These are phyloP conservation scores for Barnettozyma californica DNA, from an alignment of 805 yeast genomes.

Conservation along the genomic window DNA sequence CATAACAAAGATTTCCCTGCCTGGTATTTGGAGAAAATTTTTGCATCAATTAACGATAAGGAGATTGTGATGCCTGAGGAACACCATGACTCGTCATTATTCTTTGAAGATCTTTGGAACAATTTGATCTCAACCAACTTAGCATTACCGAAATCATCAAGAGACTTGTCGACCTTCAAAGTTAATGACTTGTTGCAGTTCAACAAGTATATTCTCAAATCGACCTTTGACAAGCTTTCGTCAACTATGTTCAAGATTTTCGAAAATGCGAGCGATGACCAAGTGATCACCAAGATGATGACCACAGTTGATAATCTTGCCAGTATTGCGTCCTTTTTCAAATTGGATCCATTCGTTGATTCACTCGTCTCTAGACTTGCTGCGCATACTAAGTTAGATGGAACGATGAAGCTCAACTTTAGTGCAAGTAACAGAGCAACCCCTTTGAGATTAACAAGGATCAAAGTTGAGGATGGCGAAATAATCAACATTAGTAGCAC, in stretches of 20 bases:
- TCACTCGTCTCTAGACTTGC: slow-evolving; percentile 61
- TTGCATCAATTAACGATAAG: slow-evolving; percentile 69
- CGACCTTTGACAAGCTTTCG: slow-evolving; percentile 58
- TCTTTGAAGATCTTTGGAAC: slow-evolving; percentile 89
- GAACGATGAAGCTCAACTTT: slow-evolving; percentile 18
- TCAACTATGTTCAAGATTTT: slow-evolving; percentile 73
- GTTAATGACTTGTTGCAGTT: slow-evolving; percentile 42
- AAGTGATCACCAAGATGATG: slow-evolving; percentile 79
- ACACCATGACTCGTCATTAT: slow-evolving; percentile 85
- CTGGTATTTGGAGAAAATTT: slow-evolving; percentile 81
- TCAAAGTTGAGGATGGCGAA: slow-evolving; percentile 25
- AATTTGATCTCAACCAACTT: slow-evolving; percentile 46
- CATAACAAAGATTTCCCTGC: slow-evolving; percentile 73
- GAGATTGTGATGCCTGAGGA: slow-evolving; percentile 98
- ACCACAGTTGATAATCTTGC: slow-evolving; percentile 85
- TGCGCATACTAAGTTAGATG: slow-evolving; percentile 61
- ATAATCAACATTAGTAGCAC: slow-evolving; percentile 69
- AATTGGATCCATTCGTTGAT: slow-evolving; percentile 53
- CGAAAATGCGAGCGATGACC: slow-evolving; percentile 86
- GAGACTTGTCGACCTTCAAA: slow-evolving; percentile 11
- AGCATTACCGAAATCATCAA: slow-evolving; percentile 28
- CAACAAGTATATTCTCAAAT: slow-evolving; percentile 67
- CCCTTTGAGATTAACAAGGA: slow-evolving; percentile 20
- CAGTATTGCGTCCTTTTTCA: slow-evolving; percentile 62
- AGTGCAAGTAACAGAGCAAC: slow-evolving; percentile 3